Conservation (phyloP, 2,329 filamentous ascomycete genomes). For the Fusarium neocosmosporiellum region DNA sequence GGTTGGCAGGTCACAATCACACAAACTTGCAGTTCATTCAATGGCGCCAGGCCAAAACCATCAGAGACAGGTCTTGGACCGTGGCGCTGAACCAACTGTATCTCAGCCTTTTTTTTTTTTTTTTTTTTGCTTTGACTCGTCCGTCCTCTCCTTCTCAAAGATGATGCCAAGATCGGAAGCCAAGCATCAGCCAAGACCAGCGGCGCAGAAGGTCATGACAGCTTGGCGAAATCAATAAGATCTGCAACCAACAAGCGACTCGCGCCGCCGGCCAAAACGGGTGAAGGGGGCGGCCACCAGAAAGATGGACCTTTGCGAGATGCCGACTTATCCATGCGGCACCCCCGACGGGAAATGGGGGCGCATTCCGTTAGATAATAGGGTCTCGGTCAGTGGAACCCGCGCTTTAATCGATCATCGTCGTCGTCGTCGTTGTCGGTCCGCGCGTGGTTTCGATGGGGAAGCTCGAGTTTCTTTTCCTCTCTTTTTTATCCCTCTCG, state of each 20-base stretch:
- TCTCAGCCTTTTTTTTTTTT: too few species aligned
- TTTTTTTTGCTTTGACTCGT: not conserved
- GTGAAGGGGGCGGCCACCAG: not conserved
- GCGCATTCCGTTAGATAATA: conserved; percentile 46
- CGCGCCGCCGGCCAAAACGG: not conserved
- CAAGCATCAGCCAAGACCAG: conserved; percentile 3
- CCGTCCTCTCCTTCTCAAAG: not conserved
- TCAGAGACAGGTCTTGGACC: not conserved
- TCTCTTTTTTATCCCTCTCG: not conserved
- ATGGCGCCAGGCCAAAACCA: not conserved
- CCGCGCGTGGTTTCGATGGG: not conserved
- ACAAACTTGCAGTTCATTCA: not conserved
- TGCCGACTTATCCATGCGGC: conserved; percentile 44
- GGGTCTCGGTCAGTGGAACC: conserved; percentile 34
- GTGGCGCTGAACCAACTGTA: not conserved
- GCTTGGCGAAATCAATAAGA: not conserved
- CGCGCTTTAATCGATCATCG: conserved; percentile 27
- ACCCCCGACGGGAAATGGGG: conserved; percentile 38
- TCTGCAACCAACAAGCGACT: not conserved
- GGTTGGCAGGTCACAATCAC: conserved; percentile 20
- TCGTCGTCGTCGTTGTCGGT: not conserved
- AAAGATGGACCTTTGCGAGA: conserved; percentile 22
- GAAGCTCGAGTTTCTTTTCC: not conserved
- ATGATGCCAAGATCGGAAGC: conserved; percentile 1
- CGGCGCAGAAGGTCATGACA: conserved; percentile 1